A percentile compares a stretch with the other conserved stretches of the same genome.
These are phyloP conservation scores for Mycena crocata DNA, from an alignment of 768 basidiomycete species.

Conservation along the genomic window DNA sequence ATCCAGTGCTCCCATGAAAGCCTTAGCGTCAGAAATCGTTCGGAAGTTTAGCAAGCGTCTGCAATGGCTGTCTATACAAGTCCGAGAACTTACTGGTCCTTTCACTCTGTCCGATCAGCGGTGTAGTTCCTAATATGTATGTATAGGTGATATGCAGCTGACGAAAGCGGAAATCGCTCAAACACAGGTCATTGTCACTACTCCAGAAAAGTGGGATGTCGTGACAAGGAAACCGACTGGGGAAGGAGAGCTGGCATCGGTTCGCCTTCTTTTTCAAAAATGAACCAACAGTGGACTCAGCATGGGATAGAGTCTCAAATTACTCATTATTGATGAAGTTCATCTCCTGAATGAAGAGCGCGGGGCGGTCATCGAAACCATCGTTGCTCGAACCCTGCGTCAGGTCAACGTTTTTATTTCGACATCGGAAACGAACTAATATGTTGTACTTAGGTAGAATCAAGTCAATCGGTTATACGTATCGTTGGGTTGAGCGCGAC, in stretches of 20 bases:
- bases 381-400: conserved; percentile 94
- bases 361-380: conserved; percentile 97
- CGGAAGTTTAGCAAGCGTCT: conserved; percentile 92
- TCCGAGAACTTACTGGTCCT: conserved; percentile 90
- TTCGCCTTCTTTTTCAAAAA: conserved; percentile 48
- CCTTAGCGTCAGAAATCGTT: conserved; percentile 94
- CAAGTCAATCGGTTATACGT: conserved; percentile 94
- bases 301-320: conserved; percentile 78
- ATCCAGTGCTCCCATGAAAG: conserved; percentile 95
- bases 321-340: conserved; percentile 97
- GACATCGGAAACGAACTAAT: conserved; percentile 1
- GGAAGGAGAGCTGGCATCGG: conserved; percentile 95
- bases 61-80: conserved; percentile 86
- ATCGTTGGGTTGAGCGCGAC: conserved; percentile 97
- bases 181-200: conserved; percentile 98
- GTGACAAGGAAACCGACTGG: conserved; percentile 97
- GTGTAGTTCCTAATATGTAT: conserved; percentile 35
- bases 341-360: conserved; percentile 98
- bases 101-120: not conserved
- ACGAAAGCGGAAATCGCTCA: conserved; percentile 93
- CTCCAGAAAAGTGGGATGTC: conserved; percentile 99
- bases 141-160: conserved; percentile 92
- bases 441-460: conserved; percentile 79
- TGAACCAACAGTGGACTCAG: not conserved
- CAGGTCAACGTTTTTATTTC: conserved; percentile 61